A percentile compares a stretch with the other conserved stretches of the same genome.
phyloP scores from a whole-genome alignment of 1,284 basidiomycete species.

The Apiotrichum gracile region DNA sequence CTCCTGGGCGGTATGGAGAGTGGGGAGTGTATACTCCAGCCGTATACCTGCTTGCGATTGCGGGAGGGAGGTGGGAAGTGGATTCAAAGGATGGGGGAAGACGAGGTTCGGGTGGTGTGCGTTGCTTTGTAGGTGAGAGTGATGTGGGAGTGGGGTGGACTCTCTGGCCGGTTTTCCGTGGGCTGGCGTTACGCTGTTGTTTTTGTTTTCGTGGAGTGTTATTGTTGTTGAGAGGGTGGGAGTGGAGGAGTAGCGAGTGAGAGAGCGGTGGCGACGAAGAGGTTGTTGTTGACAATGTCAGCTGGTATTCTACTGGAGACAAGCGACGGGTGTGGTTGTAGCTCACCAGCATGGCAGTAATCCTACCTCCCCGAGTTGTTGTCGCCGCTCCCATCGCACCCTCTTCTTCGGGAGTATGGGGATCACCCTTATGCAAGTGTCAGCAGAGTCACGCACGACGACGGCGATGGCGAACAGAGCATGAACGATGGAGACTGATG shows the following conservation, averaged over 20 bases:
- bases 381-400: neutral
- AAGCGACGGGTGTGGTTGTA: no score
- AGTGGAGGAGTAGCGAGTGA: neutral
- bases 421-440: neutral
- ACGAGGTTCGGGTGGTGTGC: constrained; percentile 10
- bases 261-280: neutral
- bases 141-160: constrained; percentile 28
- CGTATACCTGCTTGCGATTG: constrained; percentile 20
- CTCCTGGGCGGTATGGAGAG: constrained; percentile 31
- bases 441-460: no score
- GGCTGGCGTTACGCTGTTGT: constrained; percentile 2
- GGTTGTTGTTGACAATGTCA: neutral
- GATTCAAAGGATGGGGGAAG: constrained; percentile 14
- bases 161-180: constrained; percentile 16
- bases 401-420: neutral
- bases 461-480: neutral
- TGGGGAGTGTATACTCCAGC: constrained; percentile 21
- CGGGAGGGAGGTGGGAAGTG: constrained; percentile 22
- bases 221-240: neutral
- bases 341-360: no score
- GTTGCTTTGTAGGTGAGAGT: constrained; percentile 20
- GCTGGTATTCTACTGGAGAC: neutral
- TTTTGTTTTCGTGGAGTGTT: neutral
- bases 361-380: no score
- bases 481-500: neutral